Evolutionary conservation across 257 asterid species (phyloP), one percentile per base, ranked within the genome.

Genomic region (Knoxia roxburghii): DNA sequence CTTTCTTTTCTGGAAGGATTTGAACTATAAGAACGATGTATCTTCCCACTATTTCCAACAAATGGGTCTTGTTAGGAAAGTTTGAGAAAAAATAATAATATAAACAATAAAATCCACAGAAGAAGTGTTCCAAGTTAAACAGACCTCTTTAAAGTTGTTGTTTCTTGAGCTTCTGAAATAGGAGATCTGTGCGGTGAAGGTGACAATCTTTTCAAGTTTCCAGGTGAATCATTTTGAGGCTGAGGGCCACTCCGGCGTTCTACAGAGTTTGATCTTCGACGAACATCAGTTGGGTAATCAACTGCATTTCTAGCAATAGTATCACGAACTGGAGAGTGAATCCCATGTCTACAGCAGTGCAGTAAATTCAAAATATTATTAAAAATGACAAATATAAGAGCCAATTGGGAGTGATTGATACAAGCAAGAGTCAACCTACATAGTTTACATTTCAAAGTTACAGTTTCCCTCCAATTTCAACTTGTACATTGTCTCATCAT

Each of bases 221-320:
- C 77, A 73, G 11, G 83, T 68, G 72, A 57, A 72, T 73, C 77
- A 71, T 78, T 74, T 61, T n/a, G 80, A 55, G 70, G 81, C 77
- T 76, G 71, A 37, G 67, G 37, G 62, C 80, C 93, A 78, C 89
- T 84, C 76, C 67, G 95, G 20, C 61, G 70, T 26, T 84, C 94
- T 41, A 41, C 53, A 33, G 78, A 69, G 61, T 68, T 74, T 46
- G 72, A 61, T 82, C 73, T 81, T 76, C 56, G 78, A 64, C 43
- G 75, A 35, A 58, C 56, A 68, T 73, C 77, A 20, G 75, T 55
- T 41, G 72, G 78, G 65, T 20, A 73, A 50, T 77, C 84, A 76
- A 69, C 68, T 39, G 73, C 78, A 49, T 58, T 82, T 41, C 64
- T 54, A 12, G 88, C 85, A 72, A 87, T 78, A 61, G 82, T 73